Base-by-base conservation (phyloP, 768 basidiomycete genomes). In the Dioszegia aurantiaca region DNA sequence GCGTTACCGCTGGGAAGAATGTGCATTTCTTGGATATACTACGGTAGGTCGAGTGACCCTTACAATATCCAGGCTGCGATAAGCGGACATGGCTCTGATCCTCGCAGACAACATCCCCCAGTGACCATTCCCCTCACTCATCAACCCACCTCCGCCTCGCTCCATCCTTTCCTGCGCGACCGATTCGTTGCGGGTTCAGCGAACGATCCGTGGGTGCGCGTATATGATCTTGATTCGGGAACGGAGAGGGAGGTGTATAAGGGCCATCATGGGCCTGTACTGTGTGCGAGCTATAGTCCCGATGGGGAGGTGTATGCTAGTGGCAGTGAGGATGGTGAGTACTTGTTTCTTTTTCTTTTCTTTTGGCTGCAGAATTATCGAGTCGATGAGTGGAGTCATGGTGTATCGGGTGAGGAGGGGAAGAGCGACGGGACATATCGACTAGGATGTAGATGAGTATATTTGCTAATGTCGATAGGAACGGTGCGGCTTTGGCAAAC, bases 401-500 rank as follows among this genome's bases (percentile, higher is more conserved):
- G 14, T 33, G 33, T n/a, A n/a, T n/a, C n/a, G n/a, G n/a, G 47
- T 11, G 49, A 41, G 37, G 4, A 44, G 39, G 19, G 43, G 19
- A 10, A 27, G 24, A 19, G 5, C n/a, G n/a, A n/a, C n/a, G n/a
- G n/a, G n/a, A n/a, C n/a, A n/a, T n/a, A n/a, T n/a, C n/a, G n/a
- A n/a, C n/a, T n/a, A n/a, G n/a, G n/a, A n/a, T n/a, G n/a, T n/a
- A n/a, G n/a, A n/a, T n/a, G n/a, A n/a, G n/a, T n/a, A n/a, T n/a
- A n/a, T n/a, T n/a, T n/a, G n/a, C n/a, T n/a, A n/a, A n/a, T n/a
- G n/a, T n/a, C n/a, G n/a, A n/a, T n/a, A 89, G 89, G 91, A 42
- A 97, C 94, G 4, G 94, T 98, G 70, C 86, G 94, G 43, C 80
- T 98, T 55, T 97, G 93, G 93, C 94, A 95, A 79, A 94, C 89